Percentiles rank a stretch among this genome's conserved stretches.
Conservation (phyloP, 306 rosid genomes). For the Vigna angularis region DNA sequence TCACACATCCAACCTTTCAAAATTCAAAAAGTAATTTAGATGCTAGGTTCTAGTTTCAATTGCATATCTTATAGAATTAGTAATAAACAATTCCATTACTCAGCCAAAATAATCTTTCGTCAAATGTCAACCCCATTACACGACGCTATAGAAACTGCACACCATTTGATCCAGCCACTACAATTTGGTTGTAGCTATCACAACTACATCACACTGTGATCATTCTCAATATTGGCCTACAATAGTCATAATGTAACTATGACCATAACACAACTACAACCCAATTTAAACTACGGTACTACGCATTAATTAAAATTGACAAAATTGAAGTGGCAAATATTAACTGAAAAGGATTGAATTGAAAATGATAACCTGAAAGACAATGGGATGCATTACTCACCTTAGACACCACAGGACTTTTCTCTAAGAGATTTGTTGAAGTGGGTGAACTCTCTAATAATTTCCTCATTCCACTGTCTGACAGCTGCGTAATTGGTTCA, state of each 20-base stretch:
- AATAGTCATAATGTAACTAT: conserved; percentile 17
- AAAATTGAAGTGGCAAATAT: conserved; percentile 20
- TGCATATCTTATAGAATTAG: conserved; percentile 21
- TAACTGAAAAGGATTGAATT: conserved; percentile 7
- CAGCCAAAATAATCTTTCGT: conserved; percentile 33
- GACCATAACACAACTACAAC: neutral
- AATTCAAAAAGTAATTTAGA: conserved; percentile 31
- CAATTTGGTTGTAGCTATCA: neutral
- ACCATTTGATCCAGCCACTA: conserved; percentile 9
- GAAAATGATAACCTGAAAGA: conserved; percentile 31
- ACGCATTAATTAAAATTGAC: conserved; percentile 25
- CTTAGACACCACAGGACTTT: conserved; percentile 55
- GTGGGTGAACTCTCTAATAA: conserved; percentile 51
- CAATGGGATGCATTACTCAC: conserved; percentile 52
- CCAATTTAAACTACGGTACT: neutral
- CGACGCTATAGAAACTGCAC: neutral
- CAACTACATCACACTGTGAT: neutral
- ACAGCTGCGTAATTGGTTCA: conserved; percentile 44
- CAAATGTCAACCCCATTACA: conserved; percentile 2
- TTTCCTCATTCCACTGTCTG: conserved; percentile 42
- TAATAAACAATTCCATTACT: conserved; percentile 9
- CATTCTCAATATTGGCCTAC: neutral
- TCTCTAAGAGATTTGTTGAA: conserved; percentile 47
- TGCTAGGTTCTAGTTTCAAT: conserved; percentile 14
- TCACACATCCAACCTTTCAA: conserved; percentile 23